Conservation (phyloP, 768 basidiomycete species). For the Russula sp. region DNA sequence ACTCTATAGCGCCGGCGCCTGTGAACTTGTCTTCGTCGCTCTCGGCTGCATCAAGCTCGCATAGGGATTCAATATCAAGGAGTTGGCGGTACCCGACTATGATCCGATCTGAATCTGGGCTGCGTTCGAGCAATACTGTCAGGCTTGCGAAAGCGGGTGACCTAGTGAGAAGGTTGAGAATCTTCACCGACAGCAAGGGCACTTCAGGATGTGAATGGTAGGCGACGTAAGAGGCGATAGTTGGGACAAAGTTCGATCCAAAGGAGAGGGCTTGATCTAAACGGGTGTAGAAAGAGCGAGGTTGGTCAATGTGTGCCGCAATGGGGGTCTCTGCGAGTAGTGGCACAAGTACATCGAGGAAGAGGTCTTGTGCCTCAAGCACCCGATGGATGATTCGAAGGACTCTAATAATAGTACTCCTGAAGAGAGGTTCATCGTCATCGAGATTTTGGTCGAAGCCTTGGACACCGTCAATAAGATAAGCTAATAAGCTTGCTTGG, state of each 20-base stretch:
- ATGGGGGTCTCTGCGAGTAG: constrained; percentile 60
- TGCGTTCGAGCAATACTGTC: constrained; percentile 71
- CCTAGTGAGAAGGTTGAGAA: constrained; percentile 57
- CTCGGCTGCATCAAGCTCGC: constrained; percentile 56
- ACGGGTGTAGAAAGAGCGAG: constrained; percentile 62
- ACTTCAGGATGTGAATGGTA: constrained; percentile 68
- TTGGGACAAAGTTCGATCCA: constrained; percentile 62
- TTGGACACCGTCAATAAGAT: constrained; percentile 73
- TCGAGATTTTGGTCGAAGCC: constrained; percentile 66
- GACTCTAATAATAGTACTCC: constrained; percentile 68
- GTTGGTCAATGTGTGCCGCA: constrained; percentile 46
- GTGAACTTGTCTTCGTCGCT: constrained; percentile 52
- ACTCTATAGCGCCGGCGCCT: constrained; percentile 65
- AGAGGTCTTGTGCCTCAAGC: constrained; percentile 81
- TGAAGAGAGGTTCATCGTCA: constrained; percentile 64
- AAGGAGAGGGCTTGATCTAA: constrained; percentile 73
- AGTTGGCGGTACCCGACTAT: constrained; percentile 67
- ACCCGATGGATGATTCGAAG: constrained; percentile 76
- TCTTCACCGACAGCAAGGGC: constrained; percentile 69
- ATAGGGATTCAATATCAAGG: constrained; percentile 52
- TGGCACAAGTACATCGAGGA: constrained; percentile 82
- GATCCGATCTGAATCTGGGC: constrained; percentile 79
- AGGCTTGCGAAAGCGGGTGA: constrained; percentile 66
- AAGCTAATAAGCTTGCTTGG: constrained; percentile 66
- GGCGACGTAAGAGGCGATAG: constrained; percentile 73